Evolutionary conservation across 2,329 filamentous ascomycete species (phyloP).

Genomic region (Acrocalymma vagum): DNA sequence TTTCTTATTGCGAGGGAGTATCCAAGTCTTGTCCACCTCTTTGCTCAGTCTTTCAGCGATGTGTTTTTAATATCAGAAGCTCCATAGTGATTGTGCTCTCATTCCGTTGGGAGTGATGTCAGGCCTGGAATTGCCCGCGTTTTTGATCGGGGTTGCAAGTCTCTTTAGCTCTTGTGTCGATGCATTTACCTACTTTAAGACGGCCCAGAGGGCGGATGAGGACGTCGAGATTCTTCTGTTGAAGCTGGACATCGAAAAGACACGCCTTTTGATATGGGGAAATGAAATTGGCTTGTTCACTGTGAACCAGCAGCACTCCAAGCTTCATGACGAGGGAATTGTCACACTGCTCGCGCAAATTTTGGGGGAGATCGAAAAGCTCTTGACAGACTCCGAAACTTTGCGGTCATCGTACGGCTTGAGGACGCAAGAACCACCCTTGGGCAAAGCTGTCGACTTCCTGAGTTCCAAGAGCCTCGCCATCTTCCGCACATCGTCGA

Average conservation of each 20-base stretch:
- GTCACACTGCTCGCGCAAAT: not conserved
- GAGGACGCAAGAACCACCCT: too few relatives aligned
- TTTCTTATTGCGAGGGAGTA: too few relatives aligned
- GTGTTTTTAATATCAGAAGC: too few relatives aligned
- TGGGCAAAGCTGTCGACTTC: too few relatives aligned
- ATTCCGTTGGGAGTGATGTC: conserved; percentile 4
- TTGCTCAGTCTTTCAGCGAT: too few relatives aligned
- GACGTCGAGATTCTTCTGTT: conserved; percentile 2
- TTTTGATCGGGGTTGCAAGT: conserved; percentile 2
- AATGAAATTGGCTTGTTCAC: conserved; percentile 1
- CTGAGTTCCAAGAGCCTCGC: too few relatives aligned
- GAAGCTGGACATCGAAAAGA: conserved; percentile 7
- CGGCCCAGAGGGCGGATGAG: not conserved
- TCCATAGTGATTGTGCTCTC: too few relatives aligned
- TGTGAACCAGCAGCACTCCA: not conserved
- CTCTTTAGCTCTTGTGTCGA: conserved; percentile 7
- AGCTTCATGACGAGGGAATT: not conserved
- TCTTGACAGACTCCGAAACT: too few relatives aligned
- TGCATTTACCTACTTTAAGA: conserved; percentile 2
- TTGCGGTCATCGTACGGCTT: too few relatives aligned
- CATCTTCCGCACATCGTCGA: too few relatives aligned
- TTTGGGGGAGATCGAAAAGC: too few relatives aligned
- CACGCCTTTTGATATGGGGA: conserved; percentile 2
- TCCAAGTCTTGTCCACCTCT: too few relatives aligned
- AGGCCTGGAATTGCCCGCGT: conserved; percentile 1